Percentiles rank a stretch among this genome's conserved stretches.
phyloP scores from a whole-genome alignment of 306 rosid species.

The Pterocarpus macrocarpus region DNA sequence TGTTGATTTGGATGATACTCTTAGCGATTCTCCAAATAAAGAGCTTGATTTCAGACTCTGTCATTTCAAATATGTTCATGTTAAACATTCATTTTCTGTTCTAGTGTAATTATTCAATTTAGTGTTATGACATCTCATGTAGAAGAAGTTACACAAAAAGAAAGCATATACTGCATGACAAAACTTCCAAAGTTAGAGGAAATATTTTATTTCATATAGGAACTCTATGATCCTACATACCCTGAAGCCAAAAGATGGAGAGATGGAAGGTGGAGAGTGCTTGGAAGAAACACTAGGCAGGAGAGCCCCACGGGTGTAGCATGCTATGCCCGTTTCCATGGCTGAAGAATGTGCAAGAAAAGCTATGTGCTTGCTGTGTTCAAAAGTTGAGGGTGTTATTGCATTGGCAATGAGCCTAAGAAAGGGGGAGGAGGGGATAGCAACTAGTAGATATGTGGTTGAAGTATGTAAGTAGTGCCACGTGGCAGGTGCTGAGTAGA shows the following conservation, averaged over 20 bases:
- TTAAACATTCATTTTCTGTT: slow-evolving; percentile 16
- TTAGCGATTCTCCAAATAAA: slow-evolving; percentile 82
- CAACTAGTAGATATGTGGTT: slow-evolving; percentile 66
- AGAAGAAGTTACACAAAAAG: slow-evolving; percentile 27
- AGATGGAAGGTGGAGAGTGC: slow-evolving; percentile 68
- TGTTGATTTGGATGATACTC: slow-evolving; percentile 71
- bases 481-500: slow-evolving; percentile 60
- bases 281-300: slow-evolving; percentile 67
- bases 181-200: slow-evolving; percentile 1
- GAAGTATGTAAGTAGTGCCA: slow-evolving; percentile 48
- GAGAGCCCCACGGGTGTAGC: slow-evolving; percentile 69
- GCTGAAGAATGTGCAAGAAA: slow-evolving; percentile 35
- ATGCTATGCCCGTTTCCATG: slow-evolving; percentile 85
- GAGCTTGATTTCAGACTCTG: slow-evolving; percentile 87
- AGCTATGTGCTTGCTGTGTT: neutral
- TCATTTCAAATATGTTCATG: slow-evolving; percentile 42
- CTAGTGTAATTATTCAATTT: neutral
- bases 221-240: slow-evolving; percentile 47
- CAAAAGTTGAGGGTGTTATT: slow-evolving; percentile 39
- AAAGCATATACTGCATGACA: slow-evolving; percentile 23
- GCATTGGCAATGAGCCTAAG: slow-evolving; percentile 42
- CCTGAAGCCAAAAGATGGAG: slow-evolving; percentile 73
- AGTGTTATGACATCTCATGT: neutral
- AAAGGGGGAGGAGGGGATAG: slow-evolving; percentile 47
- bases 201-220: neutral